phyloP scores from a whole-genome alignment of 257 asterid genomes.

The Rhazya stricta region DNA sequence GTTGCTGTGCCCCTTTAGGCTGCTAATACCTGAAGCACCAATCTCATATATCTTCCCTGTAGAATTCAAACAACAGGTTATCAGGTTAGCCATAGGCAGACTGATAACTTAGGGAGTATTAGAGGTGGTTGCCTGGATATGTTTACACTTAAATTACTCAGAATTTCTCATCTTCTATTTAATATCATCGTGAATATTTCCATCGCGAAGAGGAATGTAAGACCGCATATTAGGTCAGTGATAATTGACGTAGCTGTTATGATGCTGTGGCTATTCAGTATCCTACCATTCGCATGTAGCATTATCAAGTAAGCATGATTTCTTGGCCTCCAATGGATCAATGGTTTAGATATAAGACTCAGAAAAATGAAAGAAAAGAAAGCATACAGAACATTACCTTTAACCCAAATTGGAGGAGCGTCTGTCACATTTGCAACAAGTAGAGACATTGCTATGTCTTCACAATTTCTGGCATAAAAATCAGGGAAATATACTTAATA shows the following conservation, averaged over 20 bases:
- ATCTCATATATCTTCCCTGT: conserved; percentile 57
- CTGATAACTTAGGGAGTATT: background rate
- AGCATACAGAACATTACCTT: conserved; percentile 30
- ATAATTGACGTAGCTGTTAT: background rate
- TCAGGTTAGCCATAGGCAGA: background rate
- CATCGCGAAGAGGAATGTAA: background rate
- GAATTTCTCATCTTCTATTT: background rate
- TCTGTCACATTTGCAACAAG: conserved; percentile 52
- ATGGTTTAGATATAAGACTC: background rate
- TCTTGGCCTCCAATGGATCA: background rate
- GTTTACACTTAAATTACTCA: background rate
- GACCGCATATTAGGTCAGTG: background rate
- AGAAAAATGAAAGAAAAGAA: background rate
- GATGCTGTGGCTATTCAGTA: background rate
- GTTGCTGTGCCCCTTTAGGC: conserved; percentile 32
- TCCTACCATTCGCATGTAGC: background rate
- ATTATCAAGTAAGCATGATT: background rate
- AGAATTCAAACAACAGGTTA: background rate
- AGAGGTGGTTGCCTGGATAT: background rate
- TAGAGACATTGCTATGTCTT: conserved; percentile 62
- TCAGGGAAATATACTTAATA: background rate
- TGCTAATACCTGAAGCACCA: conserved; percentile 53
- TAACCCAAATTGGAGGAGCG: conserved; percentile 57
- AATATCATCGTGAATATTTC: background rate
- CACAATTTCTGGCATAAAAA: conserved; percentile 42